phyloP scores from a whole-genome alignment of 441 rosid species.

The Brassica balearica region DNA sequence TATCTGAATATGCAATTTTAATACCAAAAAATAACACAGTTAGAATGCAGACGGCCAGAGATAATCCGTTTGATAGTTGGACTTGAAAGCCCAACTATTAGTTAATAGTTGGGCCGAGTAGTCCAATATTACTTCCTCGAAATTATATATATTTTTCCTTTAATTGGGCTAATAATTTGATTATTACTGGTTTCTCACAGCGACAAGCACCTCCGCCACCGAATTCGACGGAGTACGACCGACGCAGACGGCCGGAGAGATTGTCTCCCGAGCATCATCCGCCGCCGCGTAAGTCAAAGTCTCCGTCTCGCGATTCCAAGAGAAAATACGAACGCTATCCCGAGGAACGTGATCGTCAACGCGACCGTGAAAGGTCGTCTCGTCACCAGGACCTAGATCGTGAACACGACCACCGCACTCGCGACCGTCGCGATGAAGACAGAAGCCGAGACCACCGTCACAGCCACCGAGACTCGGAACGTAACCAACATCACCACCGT shows the following conservation, averaged over 20 bases:
- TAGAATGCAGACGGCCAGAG: not conserved
- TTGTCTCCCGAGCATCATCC: constrained; percentile 33
- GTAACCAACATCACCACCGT: constrained; percentile 50
- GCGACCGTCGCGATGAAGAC: constrained; percentile 48
- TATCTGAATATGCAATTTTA: not conserved
- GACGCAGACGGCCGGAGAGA: constrained; percentile 40
- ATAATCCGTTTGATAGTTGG: not conserved
- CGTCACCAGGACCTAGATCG: constrained; percentile 52
- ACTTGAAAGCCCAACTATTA: constrained; percentile 3
- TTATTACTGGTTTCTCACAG: constrained; percentile 18
- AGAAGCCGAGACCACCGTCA: constrained; percentile 36
- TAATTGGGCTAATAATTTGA: not conserved
- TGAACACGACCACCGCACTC: constrained; percentile 51
- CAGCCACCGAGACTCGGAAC: constrained; percentile 42
- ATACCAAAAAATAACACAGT: not conserved
- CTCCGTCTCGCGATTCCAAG: constrained; percentile 56
- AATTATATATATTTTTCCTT: not conserved
- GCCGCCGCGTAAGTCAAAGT: constrained; percentile 48
- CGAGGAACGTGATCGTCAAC: constrained; percentile 48
- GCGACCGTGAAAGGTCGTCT: constrained; percentile 44
- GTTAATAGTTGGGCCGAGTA: not conserved
- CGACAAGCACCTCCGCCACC: constrained; percentile 39
- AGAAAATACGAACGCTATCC: constrained; percentile 65
- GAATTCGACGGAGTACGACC: constrained; percentile 29
- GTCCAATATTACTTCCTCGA: not conserved